These are phyloP conservation scores for Paracamarosporium sp. DNA, from an alignment of 2,329 filamentous ascomycete genomes.

Conservation along the genomic window DNA sequence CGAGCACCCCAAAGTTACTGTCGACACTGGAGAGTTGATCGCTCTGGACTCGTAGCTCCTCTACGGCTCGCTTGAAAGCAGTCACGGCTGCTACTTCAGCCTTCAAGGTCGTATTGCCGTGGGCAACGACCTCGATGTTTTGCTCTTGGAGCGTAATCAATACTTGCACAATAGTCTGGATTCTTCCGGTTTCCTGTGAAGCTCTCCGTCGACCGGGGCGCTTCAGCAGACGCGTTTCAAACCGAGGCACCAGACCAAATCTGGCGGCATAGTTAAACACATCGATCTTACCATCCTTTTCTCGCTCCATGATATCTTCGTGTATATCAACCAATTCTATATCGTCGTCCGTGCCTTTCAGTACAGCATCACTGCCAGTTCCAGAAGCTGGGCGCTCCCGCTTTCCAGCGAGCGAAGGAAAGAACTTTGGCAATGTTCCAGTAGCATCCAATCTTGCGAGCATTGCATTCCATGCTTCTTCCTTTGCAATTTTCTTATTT, in stretches of 20 bases:
- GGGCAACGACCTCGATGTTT: not conserved
- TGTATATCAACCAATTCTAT: not conserved
- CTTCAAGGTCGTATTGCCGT: not conserved
- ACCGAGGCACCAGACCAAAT: not conserved
- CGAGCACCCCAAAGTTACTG: not conserved
- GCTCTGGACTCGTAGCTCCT: not conserved
- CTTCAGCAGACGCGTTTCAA: not conserved
- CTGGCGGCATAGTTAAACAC: constrained; percentile 5
- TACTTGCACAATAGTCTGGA: not conserved
- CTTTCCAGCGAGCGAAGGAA: not conserved
- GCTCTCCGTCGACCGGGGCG: not conserved
- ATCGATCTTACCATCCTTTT: not conserved
- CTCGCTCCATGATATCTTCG: not conserved
- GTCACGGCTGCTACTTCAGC: constrained; percentile 1
- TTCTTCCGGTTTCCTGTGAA: not conserved
- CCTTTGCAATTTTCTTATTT: not conserved
- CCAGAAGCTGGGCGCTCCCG: no score
- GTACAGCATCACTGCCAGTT: no score
- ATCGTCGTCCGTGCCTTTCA: not conserved
- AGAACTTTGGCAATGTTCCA: not conserved
- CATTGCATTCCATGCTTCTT: not conserved
- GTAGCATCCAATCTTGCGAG: not conserved
- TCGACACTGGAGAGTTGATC: not conserved
- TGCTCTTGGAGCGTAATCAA: constrained; percentile 6
- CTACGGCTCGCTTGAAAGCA: not conserved